Evolutionary conservation across 495 filamentous ascomycete genomes (phyloP).

Genomic region (Tuber aestivum): DNA sequence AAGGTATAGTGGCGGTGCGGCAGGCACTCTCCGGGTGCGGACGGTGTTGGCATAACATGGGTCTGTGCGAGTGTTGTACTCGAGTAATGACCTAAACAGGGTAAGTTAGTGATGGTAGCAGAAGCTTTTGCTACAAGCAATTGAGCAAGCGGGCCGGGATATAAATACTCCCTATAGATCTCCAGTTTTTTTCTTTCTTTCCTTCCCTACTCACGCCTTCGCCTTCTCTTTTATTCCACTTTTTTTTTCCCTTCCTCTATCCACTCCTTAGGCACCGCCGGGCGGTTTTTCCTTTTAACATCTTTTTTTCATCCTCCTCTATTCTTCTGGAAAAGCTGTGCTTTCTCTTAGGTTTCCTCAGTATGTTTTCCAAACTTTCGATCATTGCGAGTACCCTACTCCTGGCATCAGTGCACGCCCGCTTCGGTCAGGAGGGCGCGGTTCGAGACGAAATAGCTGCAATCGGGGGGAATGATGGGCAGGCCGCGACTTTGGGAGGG

Average conservation of each 20-base stretch:
- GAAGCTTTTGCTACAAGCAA: background rate
- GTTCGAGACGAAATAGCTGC: constrained; percentile 49
- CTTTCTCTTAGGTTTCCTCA: background rate
- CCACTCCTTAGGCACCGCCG: constrained; percentile 40
- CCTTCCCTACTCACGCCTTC: background rate
- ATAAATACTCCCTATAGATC: constrained; percentile 15
- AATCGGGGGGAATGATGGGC: constrained; percentile 48
- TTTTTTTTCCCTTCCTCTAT: background rate
- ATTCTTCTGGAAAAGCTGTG: constrained; percentile 39
- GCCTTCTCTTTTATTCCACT: background rate
- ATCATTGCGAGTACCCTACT: background rate
- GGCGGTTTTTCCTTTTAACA: constrained; percentile 27
- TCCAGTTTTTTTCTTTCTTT: background rate
- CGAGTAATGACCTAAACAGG: background rate
- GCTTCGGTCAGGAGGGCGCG: constrained; percentile 53
- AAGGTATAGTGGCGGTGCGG: too few relatives aligned
- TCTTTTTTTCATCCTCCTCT: constrained; percentile 22
- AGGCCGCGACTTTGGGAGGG: constrained; percentile 54
- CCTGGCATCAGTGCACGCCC: constrained; percentile 32
- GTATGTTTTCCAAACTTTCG: constrained; percentile 4
- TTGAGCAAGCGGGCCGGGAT: background rate
- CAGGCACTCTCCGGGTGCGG: too few relatives aligned
- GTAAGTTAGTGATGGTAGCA: background rate
- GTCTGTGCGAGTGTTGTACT: background rate
- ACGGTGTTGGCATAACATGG: background rate